Base-by-base conservation (phyloP, 768 basidiomycete species). In the Lactifluus pinguis region DNA sequence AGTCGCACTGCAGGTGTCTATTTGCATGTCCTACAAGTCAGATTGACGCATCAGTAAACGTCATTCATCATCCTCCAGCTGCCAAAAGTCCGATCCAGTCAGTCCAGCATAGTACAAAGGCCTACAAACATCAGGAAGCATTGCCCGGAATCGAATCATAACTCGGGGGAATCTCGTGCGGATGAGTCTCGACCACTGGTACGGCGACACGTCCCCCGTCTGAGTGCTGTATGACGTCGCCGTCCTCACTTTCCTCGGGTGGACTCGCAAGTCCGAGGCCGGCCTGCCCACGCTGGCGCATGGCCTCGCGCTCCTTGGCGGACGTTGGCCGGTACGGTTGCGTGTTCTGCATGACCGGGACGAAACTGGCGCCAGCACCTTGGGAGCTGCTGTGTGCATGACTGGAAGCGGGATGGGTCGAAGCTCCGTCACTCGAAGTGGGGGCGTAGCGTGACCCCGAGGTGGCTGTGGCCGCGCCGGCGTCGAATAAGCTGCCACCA, bases 241-340 rank as follows among this genome's bases (percentile, higher is more conserved):
- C 25, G 2, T 25, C 55, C 34, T 56, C 59, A 4, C 34, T 39
- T 48, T 53, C 63, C 44, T 62, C 64, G 4, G 17, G 2, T 29
- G 66, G 63, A 30, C 71, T 71, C 57, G 68, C 67, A 9, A 72
- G 66, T 7, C 62, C 61, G 11, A 70, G 55, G 14, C 63, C 64
- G 3, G 64, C 59, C 9, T 60, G 44, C 30, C 62, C 64, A 10
- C 66, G 62, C 19, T 60, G 54, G 14, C 66, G 56, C 49, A 30
- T 47, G 52, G 68, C 70, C 68, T 73, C 72, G 39, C 65, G 65
- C 69, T 73, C 72, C 62, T 73, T 73, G 32, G 45, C 9, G 3
- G 58, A 57, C 49, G 60, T 38, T 38, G 65, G 63, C 0, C 57
- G 65, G 15, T 54, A 61, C 14, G 65, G 57, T 60, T 55, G 64